These are phyloP conservation scores for Sedum album DNA, from an alignment of 164 flowering plant species.

Conservation along the genomic window DNA sequence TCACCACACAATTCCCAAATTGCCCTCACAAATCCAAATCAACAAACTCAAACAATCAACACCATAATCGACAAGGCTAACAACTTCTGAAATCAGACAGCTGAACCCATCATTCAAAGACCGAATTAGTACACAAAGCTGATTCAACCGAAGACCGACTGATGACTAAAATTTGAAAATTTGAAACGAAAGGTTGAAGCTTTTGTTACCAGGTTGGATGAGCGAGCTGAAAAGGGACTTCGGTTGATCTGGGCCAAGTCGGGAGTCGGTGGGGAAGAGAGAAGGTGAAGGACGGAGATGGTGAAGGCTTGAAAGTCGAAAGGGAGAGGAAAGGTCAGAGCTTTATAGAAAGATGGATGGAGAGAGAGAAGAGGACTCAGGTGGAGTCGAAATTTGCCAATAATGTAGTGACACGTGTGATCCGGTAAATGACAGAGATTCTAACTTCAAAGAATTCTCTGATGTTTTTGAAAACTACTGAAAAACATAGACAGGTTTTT, in stretches of 20 bases:
- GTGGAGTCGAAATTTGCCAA: not conserved
- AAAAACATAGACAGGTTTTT: too few relatives aligned
- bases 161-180: not conserved
- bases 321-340: slow-evolving; percentile 2
- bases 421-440: not conserved
- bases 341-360: not conserved
- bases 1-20: not conserved
- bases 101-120: not conserved
- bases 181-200: not conserved
- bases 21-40: not conserved
- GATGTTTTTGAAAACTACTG: not conserved
- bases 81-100: not conserved
- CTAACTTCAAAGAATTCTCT: not conserved
- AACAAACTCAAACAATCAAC: not conserved
- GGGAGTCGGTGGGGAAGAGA: not conserved
- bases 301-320: slow-evolving; percentile 4
- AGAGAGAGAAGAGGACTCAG: not conserved
- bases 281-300: not conserved
- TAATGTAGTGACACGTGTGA: not conserved
- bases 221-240: not conserved
- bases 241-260: not conserved
- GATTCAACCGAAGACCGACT: not conserved
- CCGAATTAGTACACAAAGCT: not conserved
- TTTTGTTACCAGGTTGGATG: not conserved
- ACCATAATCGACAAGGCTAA: not conserved